Conservation (phyloP, 1,139 yeast genomes). For the Nematodospora anomalae region DNA sequence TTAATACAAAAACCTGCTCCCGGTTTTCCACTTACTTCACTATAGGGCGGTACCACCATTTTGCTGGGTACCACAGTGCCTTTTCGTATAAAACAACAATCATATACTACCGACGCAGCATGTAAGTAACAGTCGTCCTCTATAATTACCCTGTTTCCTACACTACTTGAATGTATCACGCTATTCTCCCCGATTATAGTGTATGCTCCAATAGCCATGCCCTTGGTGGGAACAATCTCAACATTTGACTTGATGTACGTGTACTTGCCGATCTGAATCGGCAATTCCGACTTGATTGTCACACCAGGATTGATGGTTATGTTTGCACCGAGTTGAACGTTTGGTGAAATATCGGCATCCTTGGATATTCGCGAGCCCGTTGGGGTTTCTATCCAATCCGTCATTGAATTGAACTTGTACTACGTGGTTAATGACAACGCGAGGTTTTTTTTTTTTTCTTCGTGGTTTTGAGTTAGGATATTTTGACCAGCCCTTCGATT, state of each 20-base stretch:
- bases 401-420: too few relatives aligned
- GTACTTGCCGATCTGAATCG: slow-evolving; percentile 46
- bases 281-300: too few relatives aligned
- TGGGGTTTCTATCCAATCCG: slow-evolving; percentile 44
- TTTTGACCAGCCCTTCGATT: too few relatives aligned
- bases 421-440: not conserved
- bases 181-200: slow-evolving; percentile 51
- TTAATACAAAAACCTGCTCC: slow-evolving; percentile 30
- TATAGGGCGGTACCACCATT: slow-evolving; percentile 60
- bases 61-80: slow-evolving; percentile 54
- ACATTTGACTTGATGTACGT: slow-evolving; percentile 37
- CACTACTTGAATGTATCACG: slow-evolving; percentile 42
- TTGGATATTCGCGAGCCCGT: slow-evolving; percentile 60
- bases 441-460: slow-evolving; percentile 1
- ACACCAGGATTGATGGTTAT: slow-evolving; percentile 31
- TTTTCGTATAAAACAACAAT: slow-evolving; percentile 55
- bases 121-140: slow-evolving; percentile 44
- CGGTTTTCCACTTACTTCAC: slow-evolving; percentile 47
- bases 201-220: slow-evolving; percentile 51
- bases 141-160: slow-evolving; percentile 60
- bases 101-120: slow-evolving; percentile 54
- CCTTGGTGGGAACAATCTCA: slow-evolving; percentile 15
- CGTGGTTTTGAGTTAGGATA: not conserved
- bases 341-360: slow-evolving; percentile 33
- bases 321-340: slow-evolving; percentile 32